Evolutionary conservation across 2,329 filamentous ascomycete species (phyloP).

Genomic region (Ophiocordyceps australis): DNA sequence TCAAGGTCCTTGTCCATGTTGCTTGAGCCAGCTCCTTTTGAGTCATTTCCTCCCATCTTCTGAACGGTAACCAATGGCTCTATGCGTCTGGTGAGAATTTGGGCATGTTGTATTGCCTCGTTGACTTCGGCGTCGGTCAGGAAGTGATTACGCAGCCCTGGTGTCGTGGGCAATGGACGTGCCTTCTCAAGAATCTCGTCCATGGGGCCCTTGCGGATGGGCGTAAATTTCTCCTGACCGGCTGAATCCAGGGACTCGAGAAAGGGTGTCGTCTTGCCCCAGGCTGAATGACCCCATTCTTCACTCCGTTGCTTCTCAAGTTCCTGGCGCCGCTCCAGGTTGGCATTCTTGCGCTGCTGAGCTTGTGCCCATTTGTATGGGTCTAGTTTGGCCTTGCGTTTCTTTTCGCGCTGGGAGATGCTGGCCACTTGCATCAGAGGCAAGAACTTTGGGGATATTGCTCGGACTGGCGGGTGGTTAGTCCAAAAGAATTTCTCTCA

Average conservation of each 20-base stretch:
- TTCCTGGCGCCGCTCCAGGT: slow-evolving; percentile 55
- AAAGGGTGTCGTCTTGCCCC: slow-evolving; percentile 66
- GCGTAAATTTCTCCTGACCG: slow-evolving; percentile 23
- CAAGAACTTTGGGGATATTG: slow-evolving; percentile 28
- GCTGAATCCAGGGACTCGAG: slow-evolving; percentile 62
- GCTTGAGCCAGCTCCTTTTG: no score
- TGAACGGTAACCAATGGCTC: slow-evolving; percentile 14
- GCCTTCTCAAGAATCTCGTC: slow-evolving; percentile 21
- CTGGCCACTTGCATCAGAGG: slow-evolving; percentile 47
- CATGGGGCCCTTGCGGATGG: slow-evolving; percentile 17
- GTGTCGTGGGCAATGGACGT: slow-evolving; percentile 24
- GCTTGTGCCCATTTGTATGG: slow-evolving; percentile 71
- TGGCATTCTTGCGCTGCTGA: slow-evolving; percentile 67
- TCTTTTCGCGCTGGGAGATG: slow-evolving; percentile 42
- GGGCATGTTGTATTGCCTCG: slow-evolving; percentile 46
- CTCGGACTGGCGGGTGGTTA: no score
- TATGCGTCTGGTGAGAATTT: slow-evolving; percentile 44
- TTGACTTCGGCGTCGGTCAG: slow-evolving; percentile 51
- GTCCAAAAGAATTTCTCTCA: no score
- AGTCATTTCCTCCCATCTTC: no score
- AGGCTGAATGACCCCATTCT: slow-evolving; percentile 58
- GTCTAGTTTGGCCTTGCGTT: slow-evolving; percentile 51
- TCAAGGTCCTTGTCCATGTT: slow-evolving; percentile 22
- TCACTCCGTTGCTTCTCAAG: slow-evolving; percentile 46
- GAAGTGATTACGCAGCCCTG: slow-evolving; percentile 55